Base-by-base conservation (phyloP, 805 yeast genomes). In the Blastobotrys peoriensis region DNA sequence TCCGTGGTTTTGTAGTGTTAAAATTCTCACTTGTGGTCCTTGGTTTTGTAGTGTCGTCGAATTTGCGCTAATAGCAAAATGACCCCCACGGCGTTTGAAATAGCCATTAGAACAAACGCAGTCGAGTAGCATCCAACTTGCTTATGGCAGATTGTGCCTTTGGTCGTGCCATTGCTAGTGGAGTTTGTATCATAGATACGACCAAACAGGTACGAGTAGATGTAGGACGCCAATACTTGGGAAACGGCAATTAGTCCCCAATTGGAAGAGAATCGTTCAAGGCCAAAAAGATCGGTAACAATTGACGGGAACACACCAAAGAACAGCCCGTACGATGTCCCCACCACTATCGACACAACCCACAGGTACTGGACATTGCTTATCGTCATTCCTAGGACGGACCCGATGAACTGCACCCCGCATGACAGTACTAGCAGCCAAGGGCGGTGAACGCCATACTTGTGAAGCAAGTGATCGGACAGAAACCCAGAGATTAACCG, bases 231-330 rank as follows among this genome's bases (percentile, higher is more conserved):
- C 1, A 79, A 48, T 5, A 81, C 73, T 1, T 93, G 88, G 0
- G 87, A 76, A 37, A 79, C 56, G 13, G 81, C 77, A 13, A 81
- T 72, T 28, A 78, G 58, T 0, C 94, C 94, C 86, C 87, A 84
- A 55, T 82, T 82, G 50, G 74, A 77, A 3, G 85, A 75, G 56
- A 83, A 82, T 42, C 73, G 69, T 17, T 67, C 69, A 65, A 84
- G 72, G 1, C 91, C 93, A 63, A 83, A 84, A 15, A 71, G 62
- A 50, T 84, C 89, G 18, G 86, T 76, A 13, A 82, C 73, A 22
- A 84, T 75, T 16, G 83, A 76, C 3, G 93, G 93, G 63, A 76
- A 73, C 6, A 81, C 71, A 42, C 88, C 83, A 63, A 81, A 82
- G 15, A 79, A 69, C 49, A 79, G 75, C 0, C 94, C 94, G 62